Conservation (phyloP, 1,139 yeast species). For the Pneumocystis jirovecii region DNA sequence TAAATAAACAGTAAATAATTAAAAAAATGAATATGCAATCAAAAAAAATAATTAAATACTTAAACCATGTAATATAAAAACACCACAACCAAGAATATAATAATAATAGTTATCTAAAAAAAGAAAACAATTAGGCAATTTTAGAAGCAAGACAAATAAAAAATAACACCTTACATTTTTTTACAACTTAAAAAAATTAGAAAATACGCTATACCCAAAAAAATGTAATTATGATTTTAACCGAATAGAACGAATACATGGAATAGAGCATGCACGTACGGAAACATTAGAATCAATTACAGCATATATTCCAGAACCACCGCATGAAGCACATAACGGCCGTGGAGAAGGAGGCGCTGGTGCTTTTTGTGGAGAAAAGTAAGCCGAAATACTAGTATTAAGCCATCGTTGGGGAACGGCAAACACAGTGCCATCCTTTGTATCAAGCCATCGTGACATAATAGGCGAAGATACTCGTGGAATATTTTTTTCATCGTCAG, state of each 20-base stretch:
- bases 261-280: background rate
- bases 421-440: background rate
- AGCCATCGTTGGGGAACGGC: background rate
- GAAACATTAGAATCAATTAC: background rate
- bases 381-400: background rate
- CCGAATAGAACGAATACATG: background rate
- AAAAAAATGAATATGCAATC: too few relatives aligned
- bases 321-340: background rate
- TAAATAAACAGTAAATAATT: too few relatives aligned
- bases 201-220: background rate
- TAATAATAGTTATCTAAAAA: background rate
- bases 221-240: background rate
- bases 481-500: background rate
- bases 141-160: too few relatives aligned
- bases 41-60: too few relatives aligned
- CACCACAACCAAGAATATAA: too few relatives aligned
- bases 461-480: background rate
- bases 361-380: background rate
- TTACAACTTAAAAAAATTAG: too few relatives aligned
- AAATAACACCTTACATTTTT: background rate
- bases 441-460: conserved; percentile 1
- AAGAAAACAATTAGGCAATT: background rate
- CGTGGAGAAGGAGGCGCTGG: background rate
- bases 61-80: background rate
- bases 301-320: background rate